Evolutionary conservation across 208 protist species (phyloP), one percentile per base, ranked within the genome.

Genomic region (Trichomonas vaginalis): DNA sequence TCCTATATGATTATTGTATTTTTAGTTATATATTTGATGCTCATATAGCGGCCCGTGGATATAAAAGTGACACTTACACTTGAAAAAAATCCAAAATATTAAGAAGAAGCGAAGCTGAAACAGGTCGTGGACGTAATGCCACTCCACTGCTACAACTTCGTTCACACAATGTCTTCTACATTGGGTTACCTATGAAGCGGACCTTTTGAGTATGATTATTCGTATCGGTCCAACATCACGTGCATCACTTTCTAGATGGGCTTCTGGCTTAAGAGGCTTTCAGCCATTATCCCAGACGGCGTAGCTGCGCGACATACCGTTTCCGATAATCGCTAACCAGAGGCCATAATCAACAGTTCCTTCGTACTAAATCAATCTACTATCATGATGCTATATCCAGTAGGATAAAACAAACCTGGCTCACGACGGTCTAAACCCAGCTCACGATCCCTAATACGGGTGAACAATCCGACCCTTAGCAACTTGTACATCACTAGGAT

Each of bases 401-500:
- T 97, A 98, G 97, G 96, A 96, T 98, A 98, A 98, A 97, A 97
- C 97, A 97, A 98, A 98, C 97, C 97, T 98, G 97, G 97, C 97
- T 98, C 97, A 98, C 97, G 97, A 98, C 97, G 97, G 97, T 98
- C 97, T 98, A 98, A 98, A 97, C 97, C 97, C 97, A 97, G 97
- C 97, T 98, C 97, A 98, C 97, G 97, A 97, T 98, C 97, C 97
- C 97, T 98, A 96, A 97, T 97, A 97, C 97, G 95, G n/a, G n/a
- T n/a, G n/a, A n/a, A n/a, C n/a, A n/a, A n/a, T n/a, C n/a, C n/a
- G n/a, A n/a, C 97, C n/a, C 97, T 97, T 97, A 88, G 97, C 62
- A 95, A 97, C 96, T 98, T 97, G 87, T 97, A 96, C 97, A 97
- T 97, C 96, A 87, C 97, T 97, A 97, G 96, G 97, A 97, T 97